Evolutionary conservation across 768 basidiomycete species (phyloP), one percentile per base, ranked within the genome.

Genomic region (Mycena kentingensis): DNA sequence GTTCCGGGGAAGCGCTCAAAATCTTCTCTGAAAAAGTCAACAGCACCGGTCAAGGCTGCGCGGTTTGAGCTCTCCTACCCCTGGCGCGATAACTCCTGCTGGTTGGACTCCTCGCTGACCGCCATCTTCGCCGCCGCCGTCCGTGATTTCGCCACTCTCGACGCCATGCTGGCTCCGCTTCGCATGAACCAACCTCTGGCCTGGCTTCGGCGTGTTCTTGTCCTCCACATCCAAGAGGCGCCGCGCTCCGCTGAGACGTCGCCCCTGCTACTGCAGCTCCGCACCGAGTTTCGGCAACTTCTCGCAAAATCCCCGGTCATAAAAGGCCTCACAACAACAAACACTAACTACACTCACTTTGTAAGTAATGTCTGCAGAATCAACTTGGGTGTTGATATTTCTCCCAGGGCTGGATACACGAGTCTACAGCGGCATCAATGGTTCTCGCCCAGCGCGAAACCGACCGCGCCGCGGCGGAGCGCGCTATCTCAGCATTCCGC

Each of bases 51-150:
- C 3, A 27, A 26, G 8, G 16, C 18, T 27, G 6, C 49, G 19
- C 42, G 46, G 26, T 54, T 36, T 41, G 49, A 55, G 35, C 49
- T 43, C 24, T 56, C 44, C 3, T 56, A 36, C 34, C 46, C 25
- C 22, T 56, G 54, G 54, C 4, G 11, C 13, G 26, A 31, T 25
- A 56, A 56, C 31, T 56, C 54, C 22, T 56, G 49, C 29, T 51
- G 49, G 49, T 34, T 56, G 36, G 54, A 56, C 38, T 46, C 54
- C 1, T 46, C 45, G 0, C 34, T 56, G n/a, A 56, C 54, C 1
- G 38, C 46, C 1, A 21, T 56, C 5, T 51, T 16, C 18, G 45
- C 49, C n/a, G 44, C 27, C 5, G 36, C 49, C 7, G n/a, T 15
- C 15, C 54, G 38, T 1, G 25, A 37, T 19, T 47, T 43, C 10